These are phyloP conservation scores for Botrytis deweyae DNA, from an alignment of 2,329 filamentous ascomycete genomes.

Conservation along the genomic window DNA sequence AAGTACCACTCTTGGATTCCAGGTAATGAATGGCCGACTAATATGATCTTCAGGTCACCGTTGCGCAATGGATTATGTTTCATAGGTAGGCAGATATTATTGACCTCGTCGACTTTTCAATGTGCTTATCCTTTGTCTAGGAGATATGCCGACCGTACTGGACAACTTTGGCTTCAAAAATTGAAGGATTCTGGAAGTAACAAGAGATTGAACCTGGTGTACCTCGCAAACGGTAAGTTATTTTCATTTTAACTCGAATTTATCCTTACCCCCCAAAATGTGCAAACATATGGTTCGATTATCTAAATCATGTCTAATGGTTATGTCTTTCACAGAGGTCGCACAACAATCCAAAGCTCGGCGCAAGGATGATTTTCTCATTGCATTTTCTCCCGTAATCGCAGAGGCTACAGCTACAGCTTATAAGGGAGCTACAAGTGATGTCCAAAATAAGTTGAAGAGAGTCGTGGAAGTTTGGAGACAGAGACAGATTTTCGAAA, in stretches of 20 bases:
- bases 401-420: conserved; percentile 87
- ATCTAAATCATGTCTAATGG: conserved; percentile 26
- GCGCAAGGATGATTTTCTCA: conserved; percentile 87
- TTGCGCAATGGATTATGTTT: conserved; percentile 99
- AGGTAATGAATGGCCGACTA: conserved; percentile 13
- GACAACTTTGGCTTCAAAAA: conserved; percentile 85
- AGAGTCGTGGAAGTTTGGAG: conserved; percentile 95
- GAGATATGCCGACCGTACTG: conserved; percentile 87
- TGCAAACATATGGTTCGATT: conserved; percentile 20
- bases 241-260: conserved; percentile 7
- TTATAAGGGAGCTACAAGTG: conserved; percentile 82
- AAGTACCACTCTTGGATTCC: conserved; percentile 23
- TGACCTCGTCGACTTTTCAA: background rate
- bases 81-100: conserved; percentile 65
- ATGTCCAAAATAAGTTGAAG: conserved; percentile 83
- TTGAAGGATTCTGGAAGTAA: conserved; percentile 82
- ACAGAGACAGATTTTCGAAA: conserved; percentile 80
- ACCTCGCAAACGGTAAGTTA: conserved; percentile 84
- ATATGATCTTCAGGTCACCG: conserved; percentile 57
- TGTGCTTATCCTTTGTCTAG: conserved; percentile 50
- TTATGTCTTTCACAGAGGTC: conserved; percentile 63
- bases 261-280: conserved; percentile 29
- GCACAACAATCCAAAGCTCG: conserved; percentile 94
- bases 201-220: conserved; percentile 87
- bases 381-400: conserved; percentile 87